Evolutionary conservation across 2,329 filamentous ascomycete species (phyloP), one percentile per base, ranked within the genome.

Genomic region (Colletotrichum cordylinicola): DNA sequence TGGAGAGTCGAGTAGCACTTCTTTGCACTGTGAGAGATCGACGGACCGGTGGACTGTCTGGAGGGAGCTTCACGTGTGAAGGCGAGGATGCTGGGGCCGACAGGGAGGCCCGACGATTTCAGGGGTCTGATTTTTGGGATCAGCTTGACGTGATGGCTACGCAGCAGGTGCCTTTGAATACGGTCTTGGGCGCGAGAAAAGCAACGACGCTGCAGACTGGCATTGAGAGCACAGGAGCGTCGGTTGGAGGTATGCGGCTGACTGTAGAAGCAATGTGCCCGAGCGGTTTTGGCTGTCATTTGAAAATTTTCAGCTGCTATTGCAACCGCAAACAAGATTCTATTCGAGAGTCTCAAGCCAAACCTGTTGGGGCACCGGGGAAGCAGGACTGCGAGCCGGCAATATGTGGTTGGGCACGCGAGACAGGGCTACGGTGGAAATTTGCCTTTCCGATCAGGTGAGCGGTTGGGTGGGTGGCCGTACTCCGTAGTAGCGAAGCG

Each of bases 51-150:
- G 39, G 62, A 27, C 21, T 72, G 37, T 24, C 39, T 12, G 10
- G 24, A 48, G 35, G 18, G 12, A 55, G 33, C 21, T 56, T 72
- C 56, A 75, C 69, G 61, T 72, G 69, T 56, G 64, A 73, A 52
- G 64, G 37, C 64, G 43, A 73, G 58, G 15, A 73, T 68, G 70
- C 70, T 52, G 70, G 73, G 69, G 55, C 69, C 8, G 62, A 62
- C 69, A 67, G 43, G 58, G 62, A 61, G 66, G 31, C 16, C 31
- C 29, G 35, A 24, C 8, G 16, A 16, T 66, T 65, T 35, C 35
- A 18, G 16, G 15, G 39, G 52, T 64, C 43, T 18, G 15, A 66
- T 66, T 66, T 24, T 48, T 66, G 33, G 60, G 33, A 39, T 35
- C 37, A 61, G 10, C 21, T 29, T 64, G 31, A 35, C 58, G n/a